Evolutionary conservation across 2,329 filamentous ascomycete species (phyloP).

Genomic region (Claviceps africana): DNA sequence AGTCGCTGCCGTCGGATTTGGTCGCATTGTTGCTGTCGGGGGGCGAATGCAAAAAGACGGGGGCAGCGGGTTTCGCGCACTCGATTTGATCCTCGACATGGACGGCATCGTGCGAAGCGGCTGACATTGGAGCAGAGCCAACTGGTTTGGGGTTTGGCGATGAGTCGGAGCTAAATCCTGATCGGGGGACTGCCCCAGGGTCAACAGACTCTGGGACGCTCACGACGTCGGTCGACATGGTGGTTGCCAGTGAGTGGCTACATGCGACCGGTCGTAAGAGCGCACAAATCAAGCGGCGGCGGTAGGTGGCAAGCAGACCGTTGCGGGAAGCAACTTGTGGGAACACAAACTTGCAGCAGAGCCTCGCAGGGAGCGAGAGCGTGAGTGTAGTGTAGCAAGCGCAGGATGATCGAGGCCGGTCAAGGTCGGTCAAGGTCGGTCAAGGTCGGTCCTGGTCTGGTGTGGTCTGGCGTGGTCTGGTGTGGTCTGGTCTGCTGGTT

Average conservation of each 20-base stretch:
- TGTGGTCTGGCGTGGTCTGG: no score
- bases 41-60: constrained; percentile 44
- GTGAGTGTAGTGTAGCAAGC: constrained; percentile 1
- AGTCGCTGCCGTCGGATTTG: constrained; percentile 47
- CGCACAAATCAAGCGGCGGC: constrained; percentile 6
- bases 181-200: constrained; percentile 5
- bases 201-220: constrained; percentile 28
- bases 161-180: constrained; percentile 15
- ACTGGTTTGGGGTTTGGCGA: constrained; percentile 3
- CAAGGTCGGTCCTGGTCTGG: not conserved
- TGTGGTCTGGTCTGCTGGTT: not conserved
- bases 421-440: no score
- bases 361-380: constrained; percentile 3
- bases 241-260: constrained; percentile 23
- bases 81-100: constrained; percentile 16
- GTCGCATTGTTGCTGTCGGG: constrained; percentile 48
- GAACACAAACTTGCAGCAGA: constrained; percentile 3
- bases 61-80: constrained; percentile 21
- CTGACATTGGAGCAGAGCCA: constrained; percentile 8
- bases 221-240: constrained; percentile 44
- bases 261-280: constrained; percentile 22
- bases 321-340: constrained; percentile 1
- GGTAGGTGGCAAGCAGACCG: not conserved
- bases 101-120: constrained; percentile 14
- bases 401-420: not conserved